Evolutionary conservation across 1,284 basidiomycete species (phyloP).

Genomic region (Hortiboletus rubellus): DNA sequence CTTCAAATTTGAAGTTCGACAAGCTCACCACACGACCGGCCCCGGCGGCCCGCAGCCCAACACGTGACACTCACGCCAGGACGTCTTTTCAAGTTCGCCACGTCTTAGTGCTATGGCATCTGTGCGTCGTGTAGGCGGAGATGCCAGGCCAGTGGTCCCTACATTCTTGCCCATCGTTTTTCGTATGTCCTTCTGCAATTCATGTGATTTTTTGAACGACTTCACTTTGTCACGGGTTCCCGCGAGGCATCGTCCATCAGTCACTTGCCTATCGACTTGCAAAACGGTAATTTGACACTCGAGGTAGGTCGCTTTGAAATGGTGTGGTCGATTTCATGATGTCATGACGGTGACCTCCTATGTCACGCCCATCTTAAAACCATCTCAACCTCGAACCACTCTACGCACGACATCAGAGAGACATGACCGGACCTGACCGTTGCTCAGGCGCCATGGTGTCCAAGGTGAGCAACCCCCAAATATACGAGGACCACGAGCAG

Average conservation of each 20-base stretch:
- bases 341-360: constrained; percentile 17
- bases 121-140: constrained; percentile 18
- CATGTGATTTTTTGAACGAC: too few relatives aligned
- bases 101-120: constrained; percentile 35
- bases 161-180: constrained; percentile 13
- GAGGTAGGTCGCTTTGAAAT: neutral
- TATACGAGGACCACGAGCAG: constrained; percentile 46
- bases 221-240: too few relatives aligned
- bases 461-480: constrained; percentile 45
- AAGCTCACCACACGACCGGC: neutral
- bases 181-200: constrained; percentile 29
- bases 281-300: too few relatives aligned
- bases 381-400: neutral
- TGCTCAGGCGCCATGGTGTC: constrained; percentile 8
- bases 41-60: neutral
- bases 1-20: neutral
- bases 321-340: constrained; percentile 9
- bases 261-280: too few relatives aligned
- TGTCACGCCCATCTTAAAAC: neutral
- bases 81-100: constrained; percentile 24
- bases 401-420: neutral
- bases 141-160: constrained; percentile 37
- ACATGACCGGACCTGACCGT: constrained; percentile 14
- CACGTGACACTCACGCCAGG: constrained; percentile 6
- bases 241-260: too few relatives aligned